Evolutionary conservation across 2,329 filamentous ascomycete genomes (phyloP).

Genomic region (Fusarium tuaranense): DNA sequence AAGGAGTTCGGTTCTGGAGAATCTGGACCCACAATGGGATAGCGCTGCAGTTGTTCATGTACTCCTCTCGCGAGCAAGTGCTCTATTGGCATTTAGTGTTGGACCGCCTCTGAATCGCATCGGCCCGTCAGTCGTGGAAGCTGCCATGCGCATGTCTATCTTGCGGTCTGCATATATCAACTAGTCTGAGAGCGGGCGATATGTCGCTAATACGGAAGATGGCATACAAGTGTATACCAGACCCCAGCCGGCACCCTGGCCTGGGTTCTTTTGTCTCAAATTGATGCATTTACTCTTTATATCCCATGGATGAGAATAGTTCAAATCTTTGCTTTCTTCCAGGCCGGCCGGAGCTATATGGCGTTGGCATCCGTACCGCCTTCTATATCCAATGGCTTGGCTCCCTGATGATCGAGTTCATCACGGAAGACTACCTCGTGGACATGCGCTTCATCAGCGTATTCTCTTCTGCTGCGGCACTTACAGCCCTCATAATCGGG

Average conservation of each 20-base stretch:
- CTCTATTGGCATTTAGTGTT: slow-evolving; percentile 9
- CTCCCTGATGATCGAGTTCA: slow-evolving; percentile 46
- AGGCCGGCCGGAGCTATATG: slow-evolving; percentile 49
- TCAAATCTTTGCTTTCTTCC: slow-evolving; percentile 39
- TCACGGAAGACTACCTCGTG: slow-evolving; percentile 44
- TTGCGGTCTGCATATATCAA: slow-evolving; percentile 1
- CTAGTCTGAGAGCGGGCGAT: background rate
- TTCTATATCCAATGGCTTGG: slow-evolving; percentile 54
- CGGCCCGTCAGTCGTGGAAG: slow-evolving; percentile 16
- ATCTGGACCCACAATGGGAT: background rate
- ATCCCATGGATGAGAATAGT: slow-evolving; percentile 6
- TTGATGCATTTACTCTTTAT: background rate
- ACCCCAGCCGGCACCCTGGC: slow-evolving; percentile 8
- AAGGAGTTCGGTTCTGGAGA: background rate
- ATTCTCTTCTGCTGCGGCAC: slow-evolving; percentile 45
- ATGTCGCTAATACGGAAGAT: background rate
- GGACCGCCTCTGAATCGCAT: slow-evolving; percentile 22
- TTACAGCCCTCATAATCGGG: slow-evolving; percentile 46
- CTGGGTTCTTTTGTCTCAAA: background rate
- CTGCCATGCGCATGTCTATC: slow-evolving; percentile 2
- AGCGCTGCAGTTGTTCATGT: slow-evolving; percentile 11
- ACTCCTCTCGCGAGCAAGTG: slow-evolving; percentile 8
- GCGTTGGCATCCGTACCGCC: slow-evolving; percentile 49
- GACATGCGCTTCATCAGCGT: slow-evolving; percentile 49
- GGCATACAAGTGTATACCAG: slow-evolving; percentile 40